phyloP scores from a whole-genome alignment of 768 basidiomycete species.

The Rhodosporidiobolus sp. region DNA sequence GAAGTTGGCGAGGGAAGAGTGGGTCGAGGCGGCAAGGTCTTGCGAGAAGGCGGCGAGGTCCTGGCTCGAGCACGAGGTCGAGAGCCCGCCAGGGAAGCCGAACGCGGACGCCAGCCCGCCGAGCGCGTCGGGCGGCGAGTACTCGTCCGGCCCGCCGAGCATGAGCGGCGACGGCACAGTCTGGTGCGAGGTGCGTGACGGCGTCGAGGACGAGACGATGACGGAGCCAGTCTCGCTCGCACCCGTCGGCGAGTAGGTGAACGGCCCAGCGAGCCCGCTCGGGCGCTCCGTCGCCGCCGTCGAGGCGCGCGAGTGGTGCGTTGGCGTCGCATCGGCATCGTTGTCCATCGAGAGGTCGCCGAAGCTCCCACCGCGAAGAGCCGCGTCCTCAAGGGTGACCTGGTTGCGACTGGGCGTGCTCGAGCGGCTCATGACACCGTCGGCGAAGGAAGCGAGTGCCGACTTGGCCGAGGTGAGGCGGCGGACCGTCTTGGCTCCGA shows the following conservation, averaged over 20 bases:
- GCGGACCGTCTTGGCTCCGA: slow-evolving; percentile 24
- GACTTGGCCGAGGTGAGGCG: slow-evolving; percentile 28
- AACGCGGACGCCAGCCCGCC: background rate
- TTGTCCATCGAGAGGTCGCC: slow-evolving; percentile 31
- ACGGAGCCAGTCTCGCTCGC: background rate
- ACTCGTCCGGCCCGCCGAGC: slow-evolving; percentile 15
- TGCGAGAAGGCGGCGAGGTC: background rate
- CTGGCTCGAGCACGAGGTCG: slow-evolving; percentile 7
- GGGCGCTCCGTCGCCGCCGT: background rate
- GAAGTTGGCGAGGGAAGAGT: slow-evolving; percentile 25
- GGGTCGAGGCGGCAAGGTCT: slow-evolving; percentile 4
- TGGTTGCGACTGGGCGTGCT: background rate
- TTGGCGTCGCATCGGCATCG: slow-evolving; percentile 34
- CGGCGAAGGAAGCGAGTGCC: slow-evolving; percentile 23
- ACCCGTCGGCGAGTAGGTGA: slow-evolving; percentile 20
- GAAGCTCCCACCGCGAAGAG: slow-evolving; percentile 1
- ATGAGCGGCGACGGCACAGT: background rate
- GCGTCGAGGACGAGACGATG: slow-evolving; percentile 6
- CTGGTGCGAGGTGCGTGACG: background rate
- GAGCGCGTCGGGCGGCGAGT: background rate
- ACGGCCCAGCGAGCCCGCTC: slow-evolving; percentile 12
- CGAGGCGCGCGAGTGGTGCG: slow-evolving; percentile 25
- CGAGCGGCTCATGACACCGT: background rate
- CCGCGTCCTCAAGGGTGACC: background rate
- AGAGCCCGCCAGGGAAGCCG: slow-evolving; percentile 8